phyloP scores from a whole-genome alignment of 2,329 filamentous ascomycete species.

The Drechslera avenae region DNA sequence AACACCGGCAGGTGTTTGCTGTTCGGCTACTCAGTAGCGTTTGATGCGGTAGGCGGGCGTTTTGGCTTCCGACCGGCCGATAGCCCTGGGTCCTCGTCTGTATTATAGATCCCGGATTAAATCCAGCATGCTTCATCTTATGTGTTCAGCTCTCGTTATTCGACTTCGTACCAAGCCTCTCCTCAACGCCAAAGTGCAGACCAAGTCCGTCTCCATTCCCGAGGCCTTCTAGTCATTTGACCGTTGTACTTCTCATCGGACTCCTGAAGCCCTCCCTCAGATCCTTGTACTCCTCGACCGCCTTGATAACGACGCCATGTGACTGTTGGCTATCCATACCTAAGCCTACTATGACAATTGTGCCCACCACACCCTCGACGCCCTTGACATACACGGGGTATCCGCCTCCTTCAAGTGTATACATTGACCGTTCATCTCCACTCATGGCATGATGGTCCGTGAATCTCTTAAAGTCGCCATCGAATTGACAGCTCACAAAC shows the following conservation, averaged over 20 bases:
- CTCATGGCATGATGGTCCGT: slow-evolving; percentile 66
- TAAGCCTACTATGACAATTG: slow-evolving; percentile 73
- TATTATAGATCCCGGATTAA: slow-evolving; percentile 22
- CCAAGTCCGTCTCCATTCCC: slow-evolving; percentile 20
- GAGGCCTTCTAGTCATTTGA: slow-evolving; percentile 39
- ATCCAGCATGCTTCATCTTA: neutral
- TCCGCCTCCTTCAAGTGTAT: slow-evolving; percentile 79
- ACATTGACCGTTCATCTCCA: slow-evolving; percentile 60
- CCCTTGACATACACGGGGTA: slow-evolving; percentile 73
- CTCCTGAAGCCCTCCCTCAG: slow-evolving; percentile 42
- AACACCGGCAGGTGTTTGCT: slow-evolving; percentile 45
- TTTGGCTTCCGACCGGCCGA: slow-evolving; percentile 39
- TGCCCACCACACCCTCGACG: slow-evolving; percentile 76
- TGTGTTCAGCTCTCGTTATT: neutral
- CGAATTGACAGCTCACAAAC: slow-evolving; percentile 72
- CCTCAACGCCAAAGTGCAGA: slow-evolving; percentile 5
- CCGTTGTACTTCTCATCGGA: slow-evolving; percentile 40
- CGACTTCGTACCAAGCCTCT: neutral
- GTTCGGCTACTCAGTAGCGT: slow-evolving; percentile 40
- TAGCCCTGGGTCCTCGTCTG: slow-evolving; percentile 18
- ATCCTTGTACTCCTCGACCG: slow-evolving; percentile 61
- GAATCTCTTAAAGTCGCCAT: slow-evolving; percentile 69
- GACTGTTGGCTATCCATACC: slow-evolving; percentile 74
- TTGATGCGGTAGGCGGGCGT: slow-evolving; percentile 40
- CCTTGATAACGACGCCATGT: slow-evolving; percentile 75